phyloP scores from a whole-genome alignment of 2,329 filamentous ascomycete genomes.

The Aspergillus sp. region DNA sequence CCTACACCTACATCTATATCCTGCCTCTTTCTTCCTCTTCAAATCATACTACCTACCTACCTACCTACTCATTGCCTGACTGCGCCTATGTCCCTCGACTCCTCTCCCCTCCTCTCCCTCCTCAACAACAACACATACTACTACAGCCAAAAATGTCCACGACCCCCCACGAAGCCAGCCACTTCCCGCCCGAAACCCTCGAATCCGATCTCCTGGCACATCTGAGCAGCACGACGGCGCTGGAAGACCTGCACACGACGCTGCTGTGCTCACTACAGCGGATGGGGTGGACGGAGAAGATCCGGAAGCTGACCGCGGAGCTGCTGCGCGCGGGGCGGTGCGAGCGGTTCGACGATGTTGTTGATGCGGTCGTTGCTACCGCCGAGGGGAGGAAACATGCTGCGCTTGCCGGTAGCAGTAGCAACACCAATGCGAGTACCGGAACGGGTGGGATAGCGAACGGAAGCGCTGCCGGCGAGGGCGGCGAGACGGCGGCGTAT shows the following conservation, averaged over 20 bases:
- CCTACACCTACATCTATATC: neutral
- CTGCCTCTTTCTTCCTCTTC: neutral
- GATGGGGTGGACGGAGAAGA: slow-evolving; percentile 49
- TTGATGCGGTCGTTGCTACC: slow-evolving; percentile 43
- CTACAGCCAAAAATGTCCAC: slow-evolving; percentile 8
- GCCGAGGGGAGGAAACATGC: slow-evolving; percentile 27
- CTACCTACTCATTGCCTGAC: neutral
- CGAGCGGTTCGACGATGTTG: slow-evolving; percentile 48
- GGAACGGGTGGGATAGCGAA: slow-evolving; percentile 1
- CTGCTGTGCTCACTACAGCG: slow-evolving; percentile 48
- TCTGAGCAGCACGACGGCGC: slow-evolving; percentile 40
- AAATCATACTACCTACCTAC: neutral
- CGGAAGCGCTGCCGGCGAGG: too few relatives aligned
- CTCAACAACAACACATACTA: slow-evolving; percentile 1
- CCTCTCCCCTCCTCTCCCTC: slow-evolving; percentile 5
- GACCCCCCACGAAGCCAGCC: slow-evolving; percentile 14
- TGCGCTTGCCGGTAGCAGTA: slow-evolving; percentile 12
- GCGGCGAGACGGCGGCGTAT: slow-evolving; percentile 13
- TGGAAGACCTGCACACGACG: slow-evolving; percentile 47
- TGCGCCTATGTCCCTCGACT: neutral
- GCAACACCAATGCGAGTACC: slow-evolving; percentile 1
- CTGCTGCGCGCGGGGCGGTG: slow-evolving; percentile 50
- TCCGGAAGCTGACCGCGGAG: slow-evolving; percentile 46
- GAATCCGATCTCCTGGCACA: slow-evolving; percentile 33
- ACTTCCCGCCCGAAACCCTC: slow-evolving; percentile 32